Conservation (phyloP, 345 rosid genomes). For the Trapa incisa region DNA sequence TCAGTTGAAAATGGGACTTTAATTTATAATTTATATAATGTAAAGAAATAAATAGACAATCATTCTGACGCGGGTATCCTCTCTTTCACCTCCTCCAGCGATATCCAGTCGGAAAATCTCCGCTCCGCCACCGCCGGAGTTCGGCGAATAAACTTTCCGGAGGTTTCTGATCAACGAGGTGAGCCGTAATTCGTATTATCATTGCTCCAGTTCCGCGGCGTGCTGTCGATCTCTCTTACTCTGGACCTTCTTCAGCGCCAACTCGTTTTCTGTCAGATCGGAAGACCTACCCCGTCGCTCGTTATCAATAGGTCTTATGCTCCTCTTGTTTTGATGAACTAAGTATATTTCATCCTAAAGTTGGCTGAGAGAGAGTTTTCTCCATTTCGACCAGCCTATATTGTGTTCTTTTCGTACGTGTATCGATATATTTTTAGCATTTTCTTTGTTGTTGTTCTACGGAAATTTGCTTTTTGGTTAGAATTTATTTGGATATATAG, state of each 20-base stretch:
- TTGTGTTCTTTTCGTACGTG: not conserved
- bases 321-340: not conserved
- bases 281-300: not conserved
- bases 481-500: not conserved
- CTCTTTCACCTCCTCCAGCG: not conserved
- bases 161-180: not conserved
- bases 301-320: not conserved
- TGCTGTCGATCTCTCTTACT: not conserved
- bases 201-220: not conserved
- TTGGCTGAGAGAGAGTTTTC: not conserved
- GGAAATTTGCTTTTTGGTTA: not conserved
- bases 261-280: not conserved
- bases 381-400: not conserved
- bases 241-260: not conserved
- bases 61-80: not conserved
- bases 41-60: not conserved
- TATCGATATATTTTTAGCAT: not conserved
- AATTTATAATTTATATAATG: not conserved
- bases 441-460: not conserved
- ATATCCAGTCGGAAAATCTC: slow-evolving; percentile 1
- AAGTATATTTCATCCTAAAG: not conserved
- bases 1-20: not conserved
- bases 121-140: not conserved
- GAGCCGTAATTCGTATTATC: not conserved
- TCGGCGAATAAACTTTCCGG: not conserved